These are phyloP conservation scores for Penicillium crustosum DNA, from an alignment of 2,329 filamentous ascomycete genomes.

Conservation along the genomic window DNA sequence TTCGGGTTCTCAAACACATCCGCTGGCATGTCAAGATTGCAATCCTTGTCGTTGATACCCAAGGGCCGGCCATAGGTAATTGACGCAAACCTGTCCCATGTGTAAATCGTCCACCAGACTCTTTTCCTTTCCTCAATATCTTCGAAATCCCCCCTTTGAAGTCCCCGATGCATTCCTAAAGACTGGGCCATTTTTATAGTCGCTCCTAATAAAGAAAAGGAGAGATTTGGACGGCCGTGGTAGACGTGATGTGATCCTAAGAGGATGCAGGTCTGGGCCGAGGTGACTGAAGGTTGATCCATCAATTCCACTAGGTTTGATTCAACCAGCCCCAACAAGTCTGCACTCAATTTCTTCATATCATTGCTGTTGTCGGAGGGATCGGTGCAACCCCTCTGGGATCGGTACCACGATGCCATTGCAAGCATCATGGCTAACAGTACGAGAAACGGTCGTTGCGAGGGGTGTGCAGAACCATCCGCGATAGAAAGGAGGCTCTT, in stretches of 20 bases:
- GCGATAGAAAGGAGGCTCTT: constrained; percentile 32
- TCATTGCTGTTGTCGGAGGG: constrained; percentile 9
- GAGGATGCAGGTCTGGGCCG: constrained; percentile 42
- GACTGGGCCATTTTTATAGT: constrained; percentile 41
- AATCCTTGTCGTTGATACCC: constrained; percentile 46
- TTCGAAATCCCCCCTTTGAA: constrained; percentile 20
- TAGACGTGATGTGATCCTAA: constrained; percentile 46
- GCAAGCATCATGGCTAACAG: constrained; percentile 41
- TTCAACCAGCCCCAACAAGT: constrained; percentile 30
- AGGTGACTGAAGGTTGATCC: constrained; percentile 41
- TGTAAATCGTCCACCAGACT: constrained; percentile 47
- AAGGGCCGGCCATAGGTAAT: constrained; percentile 45
- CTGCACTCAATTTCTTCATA: constrained; percentile 18
- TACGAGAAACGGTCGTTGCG: constrained; percentile 40
- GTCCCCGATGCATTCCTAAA: constrained; percentile 35
- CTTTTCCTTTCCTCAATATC: constrained; percentile 40
- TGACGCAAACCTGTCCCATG: constrained; percentile 45
- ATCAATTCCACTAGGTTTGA: constrained; percentile 42
- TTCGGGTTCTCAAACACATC: constrained; percentile 35
- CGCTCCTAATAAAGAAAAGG: constrained; percentile 41
- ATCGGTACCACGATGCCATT: constrained; percentile 43
- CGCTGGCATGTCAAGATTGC: constrained; percentile 35
- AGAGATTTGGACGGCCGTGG: constrained; percentile 44
- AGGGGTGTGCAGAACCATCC: constrained; percentile 36
- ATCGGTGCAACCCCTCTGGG: constrained; percentile 22